Base-by-base conservation (phyloP, 164 flowering plant genomes). In the Berberis vulgaris region DNA sequence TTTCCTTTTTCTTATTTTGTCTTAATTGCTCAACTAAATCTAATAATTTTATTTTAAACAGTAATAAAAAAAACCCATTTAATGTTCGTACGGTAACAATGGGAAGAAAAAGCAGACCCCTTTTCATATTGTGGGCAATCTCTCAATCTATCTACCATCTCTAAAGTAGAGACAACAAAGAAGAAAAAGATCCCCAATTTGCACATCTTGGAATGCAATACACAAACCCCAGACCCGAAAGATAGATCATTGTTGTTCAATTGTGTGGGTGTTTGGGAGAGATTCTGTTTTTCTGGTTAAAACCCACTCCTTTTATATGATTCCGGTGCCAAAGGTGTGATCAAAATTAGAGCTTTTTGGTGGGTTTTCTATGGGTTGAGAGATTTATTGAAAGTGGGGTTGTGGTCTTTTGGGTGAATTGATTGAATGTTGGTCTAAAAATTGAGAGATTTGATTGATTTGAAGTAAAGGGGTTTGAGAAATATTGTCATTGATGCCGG, bases 401-500 rank as follows among this genome's bases (percentile, higher is more conserved):
- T 39, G 38, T 50, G 6, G 43, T 43, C 38, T 43, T 52, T 52
- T 41, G 5, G 10, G 45, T 43, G 43, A 45, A 60, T 26, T 39
- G 59, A 50, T 59, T 53, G 63, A 50, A 40, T 66, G 69, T 7
- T 43, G 46, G 41, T 60, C n/a, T 52, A 4, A 4, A 10, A 47
- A 47, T 11, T 47, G 50, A 47, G 10, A 47, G 7, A 6, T 47
- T 47, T 11, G 9, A 47, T 47, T 47, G 7, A 6, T 47, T 47
- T 47, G 50, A 26, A 9, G 54, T 3, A 9, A 8, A n/a, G 54
- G 54, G 54, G 3, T 12, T 12, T 26, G 26, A 26, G 26, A 26
- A 26, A 26, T 26, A 26, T 26, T 26, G 26, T 26, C 12, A 69
- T 57, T 67, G 62, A 69, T 69, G 71, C 71, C 71, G 54, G 71